Conservation (phyloP, 179 eudicot species). For the Beta macrorhiza region DNA sequence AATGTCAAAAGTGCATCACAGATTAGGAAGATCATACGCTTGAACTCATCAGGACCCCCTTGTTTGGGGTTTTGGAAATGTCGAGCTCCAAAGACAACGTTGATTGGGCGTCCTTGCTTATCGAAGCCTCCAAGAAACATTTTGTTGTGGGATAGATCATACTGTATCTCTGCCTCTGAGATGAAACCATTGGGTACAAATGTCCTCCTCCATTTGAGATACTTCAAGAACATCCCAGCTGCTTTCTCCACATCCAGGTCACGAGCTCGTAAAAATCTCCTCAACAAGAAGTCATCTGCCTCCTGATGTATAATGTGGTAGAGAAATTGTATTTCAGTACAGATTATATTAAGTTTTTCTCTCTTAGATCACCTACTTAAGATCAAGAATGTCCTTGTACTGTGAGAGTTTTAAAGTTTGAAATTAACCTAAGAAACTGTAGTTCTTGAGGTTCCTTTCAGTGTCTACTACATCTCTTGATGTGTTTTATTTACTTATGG, state of each 20-base stretch:
- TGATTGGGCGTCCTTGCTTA: conserved; percentile 60
- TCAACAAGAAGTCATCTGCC: conserved; percentile 51
- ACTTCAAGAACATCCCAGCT: conserved; percentile 50
- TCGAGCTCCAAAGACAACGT: conserved; percentile 37
- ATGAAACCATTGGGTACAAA: conserved; percentile 58
- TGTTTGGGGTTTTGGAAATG: conserved; percentile 43
- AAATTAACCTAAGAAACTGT: no score
- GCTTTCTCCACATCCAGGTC: conserved; percentile 72
- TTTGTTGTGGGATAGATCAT: conserved; percentile 59
- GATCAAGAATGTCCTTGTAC: no score
- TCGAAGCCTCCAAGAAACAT: conserved; percentile 56
- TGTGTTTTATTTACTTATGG: no score
- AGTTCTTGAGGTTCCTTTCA: no score
- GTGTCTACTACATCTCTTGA: no score
- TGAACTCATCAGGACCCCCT: conserved; percentile 68
- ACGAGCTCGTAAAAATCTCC: conserved; percentile 82
- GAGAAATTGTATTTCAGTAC: no score
- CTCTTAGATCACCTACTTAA: no score
- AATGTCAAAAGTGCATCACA: not conserved
- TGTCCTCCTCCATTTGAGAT: conserved; percentile 56
- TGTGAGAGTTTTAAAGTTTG: no score
- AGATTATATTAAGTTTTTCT: no score
- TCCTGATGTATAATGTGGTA: conserved; percentile 41
- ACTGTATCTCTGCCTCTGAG: conserved; percentile 48
- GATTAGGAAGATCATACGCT: conserved; percentile 30